Evolutionary conservation across 495 filamentous ascomycete species (phyloP).

Genomic region (Letharia lupina): DNA sequence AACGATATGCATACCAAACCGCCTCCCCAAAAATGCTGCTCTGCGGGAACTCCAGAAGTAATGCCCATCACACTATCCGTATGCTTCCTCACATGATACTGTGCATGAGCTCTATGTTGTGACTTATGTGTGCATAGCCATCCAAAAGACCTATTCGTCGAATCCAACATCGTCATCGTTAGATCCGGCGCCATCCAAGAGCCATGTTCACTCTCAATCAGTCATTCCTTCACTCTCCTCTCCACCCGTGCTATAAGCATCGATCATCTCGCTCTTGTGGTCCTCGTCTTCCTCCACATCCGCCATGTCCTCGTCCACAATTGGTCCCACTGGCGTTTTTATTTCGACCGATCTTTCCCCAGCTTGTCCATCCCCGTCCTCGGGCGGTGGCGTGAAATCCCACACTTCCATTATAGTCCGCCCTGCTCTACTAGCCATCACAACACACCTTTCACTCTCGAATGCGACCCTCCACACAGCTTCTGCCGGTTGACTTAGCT

Average conservation of each 20-base stretch:
- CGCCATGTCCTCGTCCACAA: conserved; percentile 23
- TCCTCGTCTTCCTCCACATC: conserved; percentile 21
- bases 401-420: conserved; percentile 93
- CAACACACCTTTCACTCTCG: conserved; percentile 94
- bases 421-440: conserved; percentile 75
- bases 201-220: conserved; percentile 10
- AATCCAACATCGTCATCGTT: background rate
- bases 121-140: background rate
- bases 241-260: background rate
- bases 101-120: background rate
- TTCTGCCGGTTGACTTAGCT: conserved; percentile 81
- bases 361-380: conserved; percentile 27
- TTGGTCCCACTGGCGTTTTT: background rate
- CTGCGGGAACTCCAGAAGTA: background rate
- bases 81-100: background rate
- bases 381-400: conserved; percentile 25
- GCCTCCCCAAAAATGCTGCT: background rate
- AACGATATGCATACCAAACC: background rate
- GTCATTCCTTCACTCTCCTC: conserved; percentile 21
- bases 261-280: conserved; percentile 3
- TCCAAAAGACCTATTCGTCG: background rate
- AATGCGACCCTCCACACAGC: conserved; percentile 97
- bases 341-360: conserved; percentile 6
- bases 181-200: background rate
- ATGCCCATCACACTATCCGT: background rate